Percentiles rank a stretch among this genome's conserved stretches.
These are phyloP conservation scores for Penicillium polonicum DNA, from an alignment of 2,329 filamentous ascomycete genomes.

Conservation along the genomic window DNA sequence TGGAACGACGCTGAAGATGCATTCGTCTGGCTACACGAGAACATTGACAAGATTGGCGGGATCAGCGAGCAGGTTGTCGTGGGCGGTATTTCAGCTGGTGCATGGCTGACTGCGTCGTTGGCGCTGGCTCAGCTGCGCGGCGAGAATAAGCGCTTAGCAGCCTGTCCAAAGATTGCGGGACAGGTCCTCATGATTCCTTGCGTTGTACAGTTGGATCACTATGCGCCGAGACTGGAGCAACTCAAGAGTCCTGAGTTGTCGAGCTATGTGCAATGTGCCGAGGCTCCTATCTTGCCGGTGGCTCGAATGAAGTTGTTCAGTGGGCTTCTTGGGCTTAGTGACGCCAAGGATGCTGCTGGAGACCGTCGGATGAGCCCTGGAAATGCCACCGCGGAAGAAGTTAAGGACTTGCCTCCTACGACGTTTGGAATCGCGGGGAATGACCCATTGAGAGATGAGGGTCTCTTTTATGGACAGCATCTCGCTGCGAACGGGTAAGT, in stretches of 20 bases:
- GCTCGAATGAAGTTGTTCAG: conserved; percentile 37
- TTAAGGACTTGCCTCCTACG: conserved; percentile 47
- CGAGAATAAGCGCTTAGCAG: conserved; percentile 16
- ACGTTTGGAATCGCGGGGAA: conserved; percentile 48
- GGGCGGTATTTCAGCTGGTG: conserved; percentile 53
- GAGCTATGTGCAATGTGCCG: conserved; percentile 47
- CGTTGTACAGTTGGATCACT: conserved; percentile 40
- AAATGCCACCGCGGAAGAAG: conserved; percentile 27
- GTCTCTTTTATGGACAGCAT: conserved; percentile 46
- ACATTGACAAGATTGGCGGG: conserved; percentile 42
- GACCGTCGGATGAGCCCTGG: conserved; percentile 46
- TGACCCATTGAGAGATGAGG: conserved; percentile 53
- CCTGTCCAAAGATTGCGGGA: conserved; percentile 43
- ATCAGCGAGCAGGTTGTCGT: conserved; percentile 45
- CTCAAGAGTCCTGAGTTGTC: conserved; percentile 44
- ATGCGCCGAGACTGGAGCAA: conserved; percentile 36
- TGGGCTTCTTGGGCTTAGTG: conserved; percentile 24
- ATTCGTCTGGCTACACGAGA: conserved; percentile 54
- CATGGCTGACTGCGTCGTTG: conserved; percentile 46
- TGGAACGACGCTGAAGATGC: conserved; percentile 56
- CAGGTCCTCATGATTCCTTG: conserved; percentile 55
- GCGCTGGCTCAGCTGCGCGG: conserved; percentile 40
- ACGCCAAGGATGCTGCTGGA: conserved; percentile 17
- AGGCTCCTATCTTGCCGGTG: conserved; percentile 53
- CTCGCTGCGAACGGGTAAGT: conserved; percentile 47